A percentile compares a stretch with the other conserved stretches of the same genome.
Evolutionary conservation across 768 basidiomycete genomes (phyloP).

Genomic region (Termitomyces sp.): DNA sequence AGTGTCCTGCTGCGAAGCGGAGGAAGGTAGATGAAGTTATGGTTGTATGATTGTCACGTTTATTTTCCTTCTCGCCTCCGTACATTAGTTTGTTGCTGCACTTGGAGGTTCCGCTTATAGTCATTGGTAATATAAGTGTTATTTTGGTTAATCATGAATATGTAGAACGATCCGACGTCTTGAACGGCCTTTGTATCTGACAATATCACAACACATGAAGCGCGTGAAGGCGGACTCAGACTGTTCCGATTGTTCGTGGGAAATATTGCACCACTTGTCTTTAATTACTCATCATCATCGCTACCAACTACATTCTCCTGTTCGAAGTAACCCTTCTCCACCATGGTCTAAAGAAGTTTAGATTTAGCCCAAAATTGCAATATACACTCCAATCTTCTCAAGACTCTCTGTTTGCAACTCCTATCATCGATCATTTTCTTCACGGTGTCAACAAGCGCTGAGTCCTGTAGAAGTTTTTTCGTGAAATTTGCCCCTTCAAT

Average conservation of each 20-base stretch:
- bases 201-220: too few species aligned
- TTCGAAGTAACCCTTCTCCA: neutral
- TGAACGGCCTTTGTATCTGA: neutral
- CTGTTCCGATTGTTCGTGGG: neutral
- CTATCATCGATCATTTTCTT: slow-evolving; percentile 9
- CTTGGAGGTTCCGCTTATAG: neutral
- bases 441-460: slow-evolving; percentile 12
- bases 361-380: neutral
- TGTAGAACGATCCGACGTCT: too few species aligned
- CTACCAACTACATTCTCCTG: neutral
- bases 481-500: slow-evolving; percentile 14
- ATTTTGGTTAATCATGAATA: neutral
- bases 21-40: slow-evolving; percentile 38
- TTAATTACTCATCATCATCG: neutral
- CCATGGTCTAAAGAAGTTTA: neutral
- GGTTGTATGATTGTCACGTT: slow-evolving; percentile 3
- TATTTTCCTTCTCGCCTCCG: neutral
- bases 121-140: neutral
- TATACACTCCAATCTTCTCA: neutral
- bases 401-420: neutral
- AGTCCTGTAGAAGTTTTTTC: slow-evolving; percentile 9
- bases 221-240: too few species aligned
- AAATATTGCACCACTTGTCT: neutral
- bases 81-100: neutral
- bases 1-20: slow-evolving; percentile 52